Base-by-base conservation (phyloP, 768 basidiomycete genomes). In the Neoboletus subvelutipes region DNA sequence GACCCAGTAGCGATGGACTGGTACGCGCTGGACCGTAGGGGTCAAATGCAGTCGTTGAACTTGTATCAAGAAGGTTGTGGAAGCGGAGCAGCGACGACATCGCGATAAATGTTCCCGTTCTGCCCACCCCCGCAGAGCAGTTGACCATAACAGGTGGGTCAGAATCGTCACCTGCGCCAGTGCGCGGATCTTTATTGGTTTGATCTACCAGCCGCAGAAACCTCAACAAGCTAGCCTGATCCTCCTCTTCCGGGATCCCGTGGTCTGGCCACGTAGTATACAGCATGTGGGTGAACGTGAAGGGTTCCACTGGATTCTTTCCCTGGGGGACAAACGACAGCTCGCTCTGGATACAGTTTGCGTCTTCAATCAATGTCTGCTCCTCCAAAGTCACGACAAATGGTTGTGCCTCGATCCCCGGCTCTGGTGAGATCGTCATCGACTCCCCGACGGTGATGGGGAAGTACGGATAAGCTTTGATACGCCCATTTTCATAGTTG, bases 81-180 rank as follows among this genome's bases (percentile, higher is more conserved):
- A 77, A 70, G 29, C 91, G 88, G n/a, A 94, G 77, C 37, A 94
- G 75, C 13, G 92, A 94, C 10, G 84, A 84, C 40, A 93, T 67
- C 0, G 89, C 84, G 66, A 95, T 89, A 73, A 92, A 93, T 7
- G 92, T 82, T 18, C 93, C 93, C 5, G 93, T 93, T 36, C 93
- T 81, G 4, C 93, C 93, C 56, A 94, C 79, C 5, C 93, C 93
- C 1, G 94, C 93, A 28, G 91, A 93, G 67, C 93, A 95, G 59
- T 89, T 84, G 31, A 91, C 80, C 64, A 94, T 81, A 59, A 90
- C 80, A 0, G 91, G 91, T n/a, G 88, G 87, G 59, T 88, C 85
- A 15, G 80, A 75, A 61, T 86, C 81, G 31, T 64, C 65, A 22
- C 65, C 62, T 11, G 59, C 50, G 15, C 57, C 52, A 17, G 41